phyloP scores from a whole-genome alignment of 1,284 basidiomycete species.

The Xerocomus alliaceus region DNA sequence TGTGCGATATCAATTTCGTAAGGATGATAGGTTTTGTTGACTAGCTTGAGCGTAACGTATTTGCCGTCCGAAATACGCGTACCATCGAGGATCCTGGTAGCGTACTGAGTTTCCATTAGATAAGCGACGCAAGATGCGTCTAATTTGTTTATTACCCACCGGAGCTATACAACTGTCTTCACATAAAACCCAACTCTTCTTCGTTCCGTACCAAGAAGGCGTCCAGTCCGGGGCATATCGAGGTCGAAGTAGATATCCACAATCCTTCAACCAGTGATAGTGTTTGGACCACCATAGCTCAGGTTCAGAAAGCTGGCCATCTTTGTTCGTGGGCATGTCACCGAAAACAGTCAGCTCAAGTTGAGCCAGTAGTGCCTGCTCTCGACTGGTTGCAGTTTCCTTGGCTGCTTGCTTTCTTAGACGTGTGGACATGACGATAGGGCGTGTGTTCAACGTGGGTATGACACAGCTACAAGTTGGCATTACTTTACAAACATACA shows the following conservation, averaged over 20 bases:
- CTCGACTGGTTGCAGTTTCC: not conserved
- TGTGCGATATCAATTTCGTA: conserved; percentile 37
- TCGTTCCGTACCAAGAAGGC: conserved; percentile 42
- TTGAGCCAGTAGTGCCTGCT: conserved; percentile 1
- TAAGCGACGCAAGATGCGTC: not conserved
- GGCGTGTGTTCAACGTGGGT: not conserved
- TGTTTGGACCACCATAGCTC: conserved; percentile 40
- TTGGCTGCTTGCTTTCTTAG: too few species aligned
- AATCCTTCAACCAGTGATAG: conserved; percentile 40
- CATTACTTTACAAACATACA: conserved; percentile 1
- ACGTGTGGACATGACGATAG: not conserved
- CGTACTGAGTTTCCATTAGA: conserved; percentile 2
- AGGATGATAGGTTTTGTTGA: conserved; percentile 23
- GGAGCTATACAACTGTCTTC: conserved; percentile 33
- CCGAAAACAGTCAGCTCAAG: not conserved
- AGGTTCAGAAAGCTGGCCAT: conserved; percentile 5
- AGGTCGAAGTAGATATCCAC: conserved; percentile 45
- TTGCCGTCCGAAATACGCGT: conserved; percentile 38
- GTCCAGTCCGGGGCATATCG: conserved; percentile 46
- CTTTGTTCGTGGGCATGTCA: not conserved
- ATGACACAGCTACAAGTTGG: not conserved
- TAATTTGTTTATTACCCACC: not conserved
- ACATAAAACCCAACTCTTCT: conserved; percentile 17
- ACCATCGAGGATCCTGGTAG: conserved; percentile 40
- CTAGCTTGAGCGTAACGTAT: conserved; percentile 41